Conservation (phyloP, 2,329 filamentous ascomycete species). For the Neofusicoccum laricinum region DNA sequence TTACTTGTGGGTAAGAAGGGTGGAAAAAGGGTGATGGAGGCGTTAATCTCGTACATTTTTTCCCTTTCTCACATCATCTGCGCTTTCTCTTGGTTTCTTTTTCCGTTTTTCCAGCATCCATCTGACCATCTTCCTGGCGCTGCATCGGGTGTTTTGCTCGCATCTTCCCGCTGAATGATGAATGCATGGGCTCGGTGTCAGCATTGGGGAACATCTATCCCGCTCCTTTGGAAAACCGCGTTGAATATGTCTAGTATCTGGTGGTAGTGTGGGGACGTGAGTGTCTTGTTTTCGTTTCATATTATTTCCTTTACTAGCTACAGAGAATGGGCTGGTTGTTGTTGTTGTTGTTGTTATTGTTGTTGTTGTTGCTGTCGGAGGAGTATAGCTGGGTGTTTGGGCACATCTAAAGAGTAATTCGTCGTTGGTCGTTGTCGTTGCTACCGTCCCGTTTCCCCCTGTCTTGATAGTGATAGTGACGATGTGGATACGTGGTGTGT, state of each 20-base stretch:
- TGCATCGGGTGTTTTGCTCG: slow-evolving; percentile 4
- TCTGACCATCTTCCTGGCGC: neutral
- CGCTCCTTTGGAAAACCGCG: neutral
- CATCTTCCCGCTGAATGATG: neutral
- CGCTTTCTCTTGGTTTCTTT: neutral
- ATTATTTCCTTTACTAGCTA: neutral
- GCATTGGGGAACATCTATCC: neutral
- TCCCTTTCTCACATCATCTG: too few relatives aligned
- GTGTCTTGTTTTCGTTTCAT: neutral
- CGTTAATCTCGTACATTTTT: neutral
- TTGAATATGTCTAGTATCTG: neutral
- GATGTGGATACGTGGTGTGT: neutral
- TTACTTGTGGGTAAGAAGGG: neutral
- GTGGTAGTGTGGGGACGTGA: neutral
- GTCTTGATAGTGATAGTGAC: neutral
- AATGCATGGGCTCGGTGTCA: slow-evolving; percentile 12
- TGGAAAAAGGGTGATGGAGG: neutral
- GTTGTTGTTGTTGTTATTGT: neutral
- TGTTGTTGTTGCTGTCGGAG: neutral
- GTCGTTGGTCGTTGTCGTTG: neutral
- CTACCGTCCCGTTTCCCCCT: neutral
- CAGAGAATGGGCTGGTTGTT: neutral
- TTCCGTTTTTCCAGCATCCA: neutral
- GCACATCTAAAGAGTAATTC: neutral
- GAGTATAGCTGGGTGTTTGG: neutral